Evolutionary conservation across 2,329 filamentous ascomycete genomes (phyloP).

Genomic region (Emydomyces testavorans): DNA sequence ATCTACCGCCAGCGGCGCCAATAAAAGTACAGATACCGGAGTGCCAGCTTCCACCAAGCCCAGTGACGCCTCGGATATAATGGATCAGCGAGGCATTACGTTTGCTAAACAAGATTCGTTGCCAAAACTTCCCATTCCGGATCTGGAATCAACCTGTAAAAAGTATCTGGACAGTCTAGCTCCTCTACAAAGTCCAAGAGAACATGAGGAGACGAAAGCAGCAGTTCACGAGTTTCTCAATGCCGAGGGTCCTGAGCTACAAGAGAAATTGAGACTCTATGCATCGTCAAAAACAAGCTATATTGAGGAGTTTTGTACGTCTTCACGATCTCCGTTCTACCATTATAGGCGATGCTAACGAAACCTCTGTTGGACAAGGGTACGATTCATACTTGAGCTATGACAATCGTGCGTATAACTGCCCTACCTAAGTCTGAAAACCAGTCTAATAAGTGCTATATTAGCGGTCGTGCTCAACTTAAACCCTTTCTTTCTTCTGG

Average conservation of each 20-base stretch:
- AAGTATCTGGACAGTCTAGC: slow-evolving; percentile 70
- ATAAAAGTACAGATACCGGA: neutral
- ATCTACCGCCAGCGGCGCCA: neutral
- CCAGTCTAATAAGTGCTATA: slow-evolving; percentile 1
- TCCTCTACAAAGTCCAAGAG: slow-evolving; percentile 67
- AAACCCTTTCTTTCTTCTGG: slow-evolving; percentile 93
- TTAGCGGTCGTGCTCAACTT: slow-evolving; percentile 80
- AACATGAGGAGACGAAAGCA: slow-evolving; percentile 69
- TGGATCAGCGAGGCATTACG: slow-evolving; percentile 58
- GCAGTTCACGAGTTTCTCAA: slow-evolving; percentile 75
- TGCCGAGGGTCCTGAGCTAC: slow-evolving; percentile 68
- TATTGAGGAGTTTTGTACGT: slow-evolving; percentile 94
- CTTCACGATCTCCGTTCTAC: neutral
- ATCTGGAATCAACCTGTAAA: slow-evolving; percentile 63
- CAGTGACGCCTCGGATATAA: too few relatives aligned
- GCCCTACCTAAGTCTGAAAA: neutral
- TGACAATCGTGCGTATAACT: slow-evolving; percentile 55
- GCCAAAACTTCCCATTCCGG: slow-evolving; percentile 84
- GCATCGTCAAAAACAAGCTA: slow-evolving; percentile 86
- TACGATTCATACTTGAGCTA: slow-evolving; percentile 98
- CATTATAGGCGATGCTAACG: neutral
- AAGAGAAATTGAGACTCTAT: slow-evolving; percentile 83
- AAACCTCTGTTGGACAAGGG: slow-evolving; percentile 46
- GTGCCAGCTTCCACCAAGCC: neutral
- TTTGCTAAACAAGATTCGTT: slow-evolving; percentile 81